Conservation (phyloP, 108 stramenopile genomes). For the Cyclotella atomus region DNA sequence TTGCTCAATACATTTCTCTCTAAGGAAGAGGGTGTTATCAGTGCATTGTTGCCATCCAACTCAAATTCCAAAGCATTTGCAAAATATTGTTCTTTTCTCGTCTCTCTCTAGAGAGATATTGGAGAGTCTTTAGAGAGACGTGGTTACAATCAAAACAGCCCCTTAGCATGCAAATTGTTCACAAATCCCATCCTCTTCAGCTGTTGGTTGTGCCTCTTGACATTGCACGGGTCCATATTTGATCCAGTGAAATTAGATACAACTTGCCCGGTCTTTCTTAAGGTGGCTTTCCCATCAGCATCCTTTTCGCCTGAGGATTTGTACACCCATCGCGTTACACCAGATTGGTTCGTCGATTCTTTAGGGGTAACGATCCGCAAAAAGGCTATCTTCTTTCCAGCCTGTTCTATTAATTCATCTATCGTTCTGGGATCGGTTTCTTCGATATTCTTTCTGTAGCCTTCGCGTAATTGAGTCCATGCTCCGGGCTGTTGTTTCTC, state of each 20-base stretch:
- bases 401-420: conserved; percentile 58
- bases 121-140: too few species aligned
- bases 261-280: conserved; percentile 51
- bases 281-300: conserved; percentile 39
- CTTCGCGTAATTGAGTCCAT: conserved; percentile 58
- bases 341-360: conserved; percentile 48
- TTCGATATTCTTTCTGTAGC: conserved; percentile 50
- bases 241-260: conserved; percentile 77
- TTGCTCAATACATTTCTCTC: too few species aligned
- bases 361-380: conserved; percentile 79
- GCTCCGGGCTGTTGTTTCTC: conserved; percentile 50
- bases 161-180: conserved; percentile 88
- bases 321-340: conserved; percentile 53
- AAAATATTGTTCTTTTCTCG: too few species aligned
- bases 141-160: conserved; percentile 61
- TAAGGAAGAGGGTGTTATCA: too few species aligned
- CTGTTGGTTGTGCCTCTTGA: conserved; percentile 68
- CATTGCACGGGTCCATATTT: conserved; percentile 79
- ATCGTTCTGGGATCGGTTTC: conserved; percentile 50
- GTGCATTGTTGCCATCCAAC: too few species aligned
- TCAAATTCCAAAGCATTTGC: too few species aligned
- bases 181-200: conserved; percentile 75
- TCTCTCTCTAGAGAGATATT: too few species aligned
- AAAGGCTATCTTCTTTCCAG: conserved; percentile 71
- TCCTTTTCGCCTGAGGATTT: conserved; percentile 45